Conservation (phyloP, 768 basidiomycete species). For the Brasilioporus rufonigricans region DNA sequence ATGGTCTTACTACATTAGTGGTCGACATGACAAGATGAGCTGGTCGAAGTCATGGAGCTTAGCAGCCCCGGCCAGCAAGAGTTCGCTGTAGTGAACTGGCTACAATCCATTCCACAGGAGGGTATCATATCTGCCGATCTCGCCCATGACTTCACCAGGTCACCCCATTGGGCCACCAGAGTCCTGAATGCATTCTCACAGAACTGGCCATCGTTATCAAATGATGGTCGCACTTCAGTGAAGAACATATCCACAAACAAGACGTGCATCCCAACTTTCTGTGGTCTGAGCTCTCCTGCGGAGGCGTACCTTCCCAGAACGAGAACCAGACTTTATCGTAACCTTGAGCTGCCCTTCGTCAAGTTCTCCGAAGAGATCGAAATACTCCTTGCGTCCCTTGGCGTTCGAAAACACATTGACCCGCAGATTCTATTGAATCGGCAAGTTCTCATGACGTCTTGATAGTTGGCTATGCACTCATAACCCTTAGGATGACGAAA, state of each 20-base stretch:
- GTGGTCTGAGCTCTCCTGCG: background rate
- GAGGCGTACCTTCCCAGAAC: background rate
- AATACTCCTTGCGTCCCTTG: background rate
- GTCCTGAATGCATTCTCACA: background rate
- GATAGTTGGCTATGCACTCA: no score
- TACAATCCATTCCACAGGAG: slow-evolving; percentile 47
- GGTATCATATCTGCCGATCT: slow-evolving; percentile 22
- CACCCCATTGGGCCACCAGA: background rate
- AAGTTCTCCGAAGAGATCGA: background rate
- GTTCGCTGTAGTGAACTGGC: slow-evolving; percentile 75
- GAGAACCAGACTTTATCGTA: background rate
- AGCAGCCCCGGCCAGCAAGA: slow-evolving; percentile 76
- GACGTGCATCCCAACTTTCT: background rate
- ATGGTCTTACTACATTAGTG: no score
- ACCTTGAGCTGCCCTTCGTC: background rate
- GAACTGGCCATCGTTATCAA: background rate
- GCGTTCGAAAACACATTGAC: no score
- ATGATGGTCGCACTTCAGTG: background rate
- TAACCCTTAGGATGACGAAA: no score
- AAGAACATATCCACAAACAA: background rate
- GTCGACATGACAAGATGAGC: no score
- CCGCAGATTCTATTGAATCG: no score
- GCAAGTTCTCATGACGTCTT: background rate
- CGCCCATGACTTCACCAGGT: background rate
- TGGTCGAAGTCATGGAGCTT: no score